Conservation (phyloP, 1,139 yeast species). For the Candida glucosophila region DNA sequence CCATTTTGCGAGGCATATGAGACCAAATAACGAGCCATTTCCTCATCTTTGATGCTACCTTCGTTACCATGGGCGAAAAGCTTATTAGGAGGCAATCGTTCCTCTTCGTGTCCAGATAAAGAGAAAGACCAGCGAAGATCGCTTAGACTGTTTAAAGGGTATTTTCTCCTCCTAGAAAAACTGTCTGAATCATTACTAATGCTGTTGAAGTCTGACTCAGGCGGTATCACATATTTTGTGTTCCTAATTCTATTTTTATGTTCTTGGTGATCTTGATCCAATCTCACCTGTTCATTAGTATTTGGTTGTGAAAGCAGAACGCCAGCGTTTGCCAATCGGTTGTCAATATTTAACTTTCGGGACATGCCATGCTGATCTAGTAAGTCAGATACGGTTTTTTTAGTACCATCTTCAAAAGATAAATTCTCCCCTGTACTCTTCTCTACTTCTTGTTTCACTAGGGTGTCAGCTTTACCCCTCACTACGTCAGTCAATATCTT, state of each 20-base stretch:
- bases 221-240: no score
- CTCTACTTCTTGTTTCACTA: slow-evolving; percentile 28
- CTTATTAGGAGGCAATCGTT: slow-evolving; percentile 13
- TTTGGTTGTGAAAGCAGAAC: not conserved
- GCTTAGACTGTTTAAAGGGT: slow-evolving; percentile 3
- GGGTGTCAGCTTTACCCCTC: slow-evolving; percentile 43
- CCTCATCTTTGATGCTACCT: slow-evolving; percentile 45
- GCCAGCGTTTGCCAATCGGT: not conserved
- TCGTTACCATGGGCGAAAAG: slow-evolving; percentile 22
- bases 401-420: slow-evolving; percentile 2
- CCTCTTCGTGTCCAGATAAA: slow-evolving; percentile 8
- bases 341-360: not conserved
- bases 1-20: slow-evolving; percentile 54
- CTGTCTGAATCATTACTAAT: not conserved
- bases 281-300: not conserved
- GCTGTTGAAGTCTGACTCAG: no score
- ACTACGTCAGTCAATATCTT: slow-evolving; percentile 73
- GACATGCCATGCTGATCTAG: no score
- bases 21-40: slow-evolving; percentile 47
- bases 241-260: no score
- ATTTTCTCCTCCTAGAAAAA: not conserved
- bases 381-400: not conserved
- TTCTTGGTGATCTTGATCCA: no score
- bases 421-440: slow-evolving; percentile 13
- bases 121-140: slow-evolving; percentile 28